Evolutionary conservation across 139 green algal genomes (phyloP), one percentile per base, ranked within the genome.

Genomic region (Chlamydomonas sp.): DNA sequence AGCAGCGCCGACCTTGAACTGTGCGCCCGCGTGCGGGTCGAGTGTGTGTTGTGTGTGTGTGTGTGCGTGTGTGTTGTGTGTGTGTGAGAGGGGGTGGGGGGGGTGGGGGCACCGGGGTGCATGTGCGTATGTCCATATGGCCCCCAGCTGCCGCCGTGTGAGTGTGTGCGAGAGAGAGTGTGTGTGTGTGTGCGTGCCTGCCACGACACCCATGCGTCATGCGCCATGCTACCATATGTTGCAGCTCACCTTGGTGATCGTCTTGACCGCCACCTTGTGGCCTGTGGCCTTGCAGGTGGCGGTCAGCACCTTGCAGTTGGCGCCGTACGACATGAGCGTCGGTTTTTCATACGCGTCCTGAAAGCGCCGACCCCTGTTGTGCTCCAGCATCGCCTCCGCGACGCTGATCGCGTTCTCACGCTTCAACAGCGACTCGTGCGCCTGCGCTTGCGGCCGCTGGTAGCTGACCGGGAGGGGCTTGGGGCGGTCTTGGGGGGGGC

Each of bases 251-350:
- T 86, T 86, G 2, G 72, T 58, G 5, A 86, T 86, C 0, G 72
- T 79, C 34, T 86, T 86, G 26, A 81, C 74, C 5, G 81, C 81
- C 8, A 79, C 69, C 26, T 71, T 67, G 38, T 73, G 58, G 30
- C 69, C 35, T 1, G 60, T 77, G 4, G 65, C 29, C 43, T 58
- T 61, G 48, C 43, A 48, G 48, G 34, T 64, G 31, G 65, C 66
- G 24, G 66, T 81, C 0, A 77, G 48, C 36, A 81, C 75, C 37
- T 81, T 81, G 60, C 75, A 81, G 29, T 29, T 73, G 0, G 75
- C 75, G 3, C 75, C 75, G 39, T 81, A 81, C 24, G 58, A 69
- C 3, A 67, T 50, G 0, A 81, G 66, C 1, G 75, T 75, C 2
- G 70, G 29, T 1, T 65, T 57, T 5, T 50, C 63, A 20, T 78